Conservation (phyloP, 2,329 filamentous ascomycete species). For the Monosporascus sp. region DNA sequence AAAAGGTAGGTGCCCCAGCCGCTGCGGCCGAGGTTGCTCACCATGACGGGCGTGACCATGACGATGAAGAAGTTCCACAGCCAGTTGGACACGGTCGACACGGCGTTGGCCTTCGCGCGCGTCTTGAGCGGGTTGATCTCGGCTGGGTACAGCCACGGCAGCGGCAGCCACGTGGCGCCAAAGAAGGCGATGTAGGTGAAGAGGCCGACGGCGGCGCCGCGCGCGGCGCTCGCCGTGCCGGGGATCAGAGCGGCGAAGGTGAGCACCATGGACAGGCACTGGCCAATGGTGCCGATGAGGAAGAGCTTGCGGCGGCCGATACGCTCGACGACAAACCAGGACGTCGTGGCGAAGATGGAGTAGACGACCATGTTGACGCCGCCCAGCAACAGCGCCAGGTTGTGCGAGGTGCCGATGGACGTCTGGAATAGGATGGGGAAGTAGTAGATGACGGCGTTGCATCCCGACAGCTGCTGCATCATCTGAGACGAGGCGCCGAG, state of each 20-base stretch:
- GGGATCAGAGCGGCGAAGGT: constrained; percentile 61
- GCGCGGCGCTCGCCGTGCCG: constrained; percentile 53
- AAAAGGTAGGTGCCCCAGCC: constrained; percentile 46
- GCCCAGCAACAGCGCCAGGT: constrained; percentile 43
- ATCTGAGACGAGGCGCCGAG: constrained; percentile 55
- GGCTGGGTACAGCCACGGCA: constrained; percentile 56
- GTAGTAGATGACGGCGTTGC: constrained; percentile 57
- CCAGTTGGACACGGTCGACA: constrained; percentile 51
- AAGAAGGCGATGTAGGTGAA: constrained; percentile 68
- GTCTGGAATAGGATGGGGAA: constrained; percentile 52
- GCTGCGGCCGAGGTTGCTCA: constrained; percentile 42
- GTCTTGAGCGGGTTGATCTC: constrained; percentile 48
- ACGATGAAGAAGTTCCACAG: constrained; percentile 47
- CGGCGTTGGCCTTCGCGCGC: constrained; percentile 40
- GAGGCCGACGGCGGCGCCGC: constrained; percentile 62
- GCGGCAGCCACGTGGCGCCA: constrained; percentile 59
- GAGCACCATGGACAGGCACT: constrained; percentile 54
- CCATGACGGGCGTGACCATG: constrained; percentile 59
- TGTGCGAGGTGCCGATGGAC: constrained; percentile 34
- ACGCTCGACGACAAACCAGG: constrained; percentile 40
- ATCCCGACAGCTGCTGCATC: constrained; percentile 57
- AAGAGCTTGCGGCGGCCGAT: constrained; percentile 41
- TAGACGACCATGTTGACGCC: constrained; percentile 29
- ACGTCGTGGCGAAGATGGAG: constrained; percentile 28
- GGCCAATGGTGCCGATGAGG: constrained; percentile 39